Conservation (phyloP, 805 yeast genomes). For the Lipomyces chichibuensis region DNA sequence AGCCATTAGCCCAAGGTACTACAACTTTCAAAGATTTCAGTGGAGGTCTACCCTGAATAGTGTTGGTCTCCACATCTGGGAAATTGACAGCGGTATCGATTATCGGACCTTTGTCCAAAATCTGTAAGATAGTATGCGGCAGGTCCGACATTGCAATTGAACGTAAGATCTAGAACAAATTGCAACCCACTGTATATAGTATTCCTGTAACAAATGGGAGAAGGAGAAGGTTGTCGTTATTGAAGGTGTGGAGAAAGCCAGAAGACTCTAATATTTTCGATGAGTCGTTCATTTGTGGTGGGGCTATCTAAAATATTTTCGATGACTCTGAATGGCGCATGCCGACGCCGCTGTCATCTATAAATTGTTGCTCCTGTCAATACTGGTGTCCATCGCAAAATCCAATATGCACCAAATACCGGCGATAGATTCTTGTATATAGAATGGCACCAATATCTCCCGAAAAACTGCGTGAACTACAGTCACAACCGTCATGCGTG, state of each 20-base stretch:
- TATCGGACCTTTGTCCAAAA: slow-evolving; percentile 67
- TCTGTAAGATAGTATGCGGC: slow-evolving; percentile 55
- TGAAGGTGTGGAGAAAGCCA: neutral
- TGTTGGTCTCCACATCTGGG: slow-evolving; percentile 65
- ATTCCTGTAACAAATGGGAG: neutral
- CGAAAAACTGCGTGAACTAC: slow-evolving; percentile 66
- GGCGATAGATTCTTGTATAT: neutral
- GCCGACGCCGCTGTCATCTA: neutral
- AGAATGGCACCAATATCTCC: slow-evolving; percentile 51
- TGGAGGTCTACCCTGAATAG: slow-evolving; percentile 53
- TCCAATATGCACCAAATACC: too few species aligned
- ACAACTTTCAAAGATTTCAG: neutral
- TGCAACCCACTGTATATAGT: neutral
- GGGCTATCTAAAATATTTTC: neutral
- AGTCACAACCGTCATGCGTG: slow-evolving; percentile 67
- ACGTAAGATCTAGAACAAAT: neutral
- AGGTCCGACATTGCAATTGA: slow-evolving; percentile 31
- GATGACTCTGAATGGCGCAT: neutral
- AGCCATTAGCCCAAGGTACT: neutral
- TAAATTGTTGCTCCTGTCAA: neutral
- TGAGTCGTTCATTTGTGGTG: neutral
- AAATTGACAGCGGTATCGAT: slow-evolving; percentile 69
- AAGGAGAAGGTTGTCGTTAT: neutral
- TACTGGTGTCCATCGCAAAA: too few species aligned
- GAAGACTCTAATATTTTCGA: neutral